Evolutionary conservation across 2,329 filamentous ascomycete species (phyloP).

Genomic region (Metarhizium anisopliae): DNA sequence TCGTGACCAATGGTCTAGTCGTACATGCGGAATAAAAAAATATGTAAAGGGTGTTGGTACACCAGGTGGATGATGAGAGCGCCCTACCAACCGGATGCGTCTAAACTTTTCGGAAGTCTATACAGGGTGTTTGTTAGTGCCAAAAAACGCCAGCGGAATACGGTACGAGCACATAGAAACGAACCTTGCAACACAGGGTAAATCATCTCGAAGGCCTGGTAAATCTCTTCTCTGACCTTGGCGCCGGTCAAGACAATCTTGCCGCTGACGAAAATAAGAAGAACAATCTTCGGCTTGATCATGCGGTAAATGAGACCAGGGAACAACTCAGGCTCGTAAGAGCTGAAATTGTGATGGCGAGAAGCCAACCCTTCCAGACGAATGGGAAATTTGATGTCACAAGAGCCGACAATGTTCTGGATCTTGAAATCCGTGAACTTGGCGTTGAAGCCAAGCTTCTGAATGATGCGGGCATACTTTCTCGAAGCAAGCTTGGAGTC

Average conservation of each 20-base stretch:
- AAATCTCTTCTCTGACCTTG: conserved; percentile 97
- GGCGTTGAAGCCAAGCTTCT: conserved; percentile 98
- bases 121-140: not conserved
- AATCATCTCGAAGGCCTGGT: conserved; percentile 94
- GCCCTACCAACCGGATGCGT: conserved; percentile 8
- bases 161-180: conserved; percentile 14
- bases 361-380: conserved; percentile 91
- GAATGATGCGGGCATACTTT: conserved; percentile 98
- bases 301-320: conserved; percentile 99
- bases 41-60: conserved; percentile 11
- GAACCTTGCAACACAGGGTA: conserved; percentile 87
- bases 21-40: conserved; percentile 24
- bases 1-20: conserved; percentile 35
- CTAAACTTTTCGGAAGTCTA: conserved; percentile 52
- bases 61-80: conserved; percentile 4
- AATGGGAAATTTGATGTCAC: conserved; percentile 99
- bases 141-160: not conserved
- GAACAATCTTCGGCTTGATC: conserved; percentile 99
- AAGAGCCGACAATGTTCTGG: conserved; percentile 97
- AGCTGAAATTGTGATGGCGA: conserved; percentile 98
- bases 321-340: conserved; percentile 97
- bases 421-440: conserved; percentile 99
- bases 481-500: conserved; percentile 93
- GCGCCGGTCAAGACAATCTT: conserved; percentile 98
- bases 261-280: conserved; percentile 94